phyloP scores from a whole-genome alignment of 768 basidiomycete species.

The Hortiboletus campestris region DNA sequence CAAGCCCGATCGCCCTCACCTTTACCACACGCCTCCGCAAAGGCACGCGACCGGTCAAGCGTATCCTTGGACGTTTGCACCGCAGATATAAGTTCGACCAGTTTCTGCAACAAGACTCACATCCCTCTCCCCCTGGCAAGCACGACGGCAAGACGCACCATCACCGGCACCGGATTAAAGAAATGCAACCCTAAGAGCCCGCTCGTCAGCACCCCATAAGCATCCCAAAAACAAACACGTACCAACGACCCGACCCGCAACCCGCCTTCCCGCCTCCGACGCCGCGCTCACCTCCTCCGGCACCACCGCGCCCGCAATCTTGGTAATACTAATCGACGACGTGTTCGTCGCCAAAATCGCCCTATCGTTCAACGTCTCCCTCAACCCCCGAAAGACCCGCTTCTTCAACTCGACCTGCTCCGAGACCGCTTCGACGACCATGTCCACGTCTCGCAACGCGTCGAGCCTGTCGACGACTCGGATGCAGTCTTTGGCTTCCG shows the following conservation, averaged over 20 bases:
- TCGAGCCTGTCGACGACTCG: constrained; percentile 57
- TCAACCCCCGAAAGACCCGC: constrained; percentile 68
- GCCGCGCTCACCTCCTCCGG: constrained; percentile 54
- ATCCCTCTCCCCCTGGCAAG: no score
- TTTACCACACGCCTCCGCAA: constrained; percentile 89
- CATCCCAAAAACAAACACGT: constrained; percentile 19
- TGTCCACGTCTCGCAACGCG: constrained; percentile 75
- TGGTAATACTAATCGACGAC: constrained; percentile 91
- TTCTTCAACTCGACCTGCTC: constrained; percentile 81
- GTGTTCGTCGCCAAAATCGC: constrained; percentile 92
- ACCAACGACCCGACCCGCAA: constrained; percentile 82
- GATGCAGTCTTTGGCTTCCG: constrained; percentile 69
- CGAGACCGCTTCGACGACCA: constrained; percentile 93
- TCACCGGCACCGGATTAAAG: constrained; percentile 96
- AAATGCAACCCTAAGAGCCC: constrained; percentile 71
- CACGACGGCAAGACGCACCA: constrained; percentile 50
- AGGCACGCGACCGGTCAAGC: constrained; percentile 71
- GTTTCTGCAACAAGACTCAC: constrained; percentile 50
- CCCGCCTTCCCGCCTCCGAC: constrained; percentile 60
- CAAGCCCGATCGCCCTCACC: constrained; percentile 37
- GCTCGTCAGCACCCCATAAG: neutral
- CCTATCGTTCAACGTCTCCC: constrained; percentile 62
- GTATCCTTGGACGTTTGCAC: constrained; percentile 84
- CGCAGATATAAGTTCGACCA: constrained; percentile 93
- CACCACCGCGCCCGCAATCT: constrained; percentile 82